Conservation (phyloP, 345 rosid species). For the Balakata baccata region DNA sequence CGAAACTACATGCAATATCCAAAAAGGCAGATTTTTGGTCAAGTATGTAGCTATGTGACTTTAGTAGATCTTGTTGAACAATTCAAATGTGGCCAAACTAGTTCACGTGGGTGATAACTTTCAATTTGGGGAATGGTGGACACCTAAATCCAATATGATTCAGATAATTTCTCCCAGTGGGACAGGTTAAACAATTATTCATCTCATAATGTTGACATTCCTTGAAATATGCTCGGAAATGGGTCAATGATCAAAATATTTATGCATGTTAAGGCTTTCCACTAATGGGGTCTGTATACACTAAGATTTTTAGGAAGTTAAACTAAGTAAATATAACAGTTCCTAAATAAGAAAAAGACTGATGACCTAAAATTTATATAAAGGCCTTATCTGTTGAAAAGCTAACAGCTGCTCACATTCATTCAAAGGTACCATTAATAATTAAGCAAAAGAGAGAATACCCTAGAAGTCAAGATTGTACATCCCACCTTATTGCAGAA, state of each 20-base stretch:
- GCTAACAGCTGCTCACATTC: not conserved
- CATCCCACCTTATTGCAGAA: not conserved
- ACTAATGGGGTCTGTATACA: not conserved
- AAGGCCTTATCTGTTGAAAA: constrained; percentile 7
- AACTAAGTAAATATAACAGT: not conserved
- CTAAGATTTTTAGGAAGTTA: not conserved
- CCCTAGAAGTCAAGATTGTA: not conserved
- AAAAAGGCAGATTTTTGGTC: not conserved
- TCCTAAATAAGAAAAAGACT: constrained; percentile 7
- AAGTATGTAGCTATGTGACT: not conserved
- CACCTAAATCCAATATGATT: not conserved
- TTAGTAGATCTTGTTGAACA: not conserved
- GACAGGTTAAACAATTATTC: constrained; percentile 2
- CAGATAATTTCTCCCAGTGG: not conserved
- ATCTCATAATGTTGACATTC: constrained; percentile 1
- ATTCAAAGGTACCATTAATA: not conserved
- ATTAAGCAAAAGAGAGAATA: constrained; percentile 8
- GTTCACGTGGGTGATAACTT: not conserved
- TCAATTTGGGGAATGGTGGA: not conserved
- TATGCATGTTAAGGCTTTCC: not conserved
- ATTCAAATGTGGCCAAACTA: not conserved
- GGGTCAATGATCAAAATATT: not conserved
- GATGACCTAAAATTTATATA: not conserved
- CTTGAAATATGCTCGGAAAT: not conserved
- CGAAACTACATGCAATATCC: not conserved